Conservation (phyloP, 805 yeast species). For the Kuraishia capsulata region DNA sequence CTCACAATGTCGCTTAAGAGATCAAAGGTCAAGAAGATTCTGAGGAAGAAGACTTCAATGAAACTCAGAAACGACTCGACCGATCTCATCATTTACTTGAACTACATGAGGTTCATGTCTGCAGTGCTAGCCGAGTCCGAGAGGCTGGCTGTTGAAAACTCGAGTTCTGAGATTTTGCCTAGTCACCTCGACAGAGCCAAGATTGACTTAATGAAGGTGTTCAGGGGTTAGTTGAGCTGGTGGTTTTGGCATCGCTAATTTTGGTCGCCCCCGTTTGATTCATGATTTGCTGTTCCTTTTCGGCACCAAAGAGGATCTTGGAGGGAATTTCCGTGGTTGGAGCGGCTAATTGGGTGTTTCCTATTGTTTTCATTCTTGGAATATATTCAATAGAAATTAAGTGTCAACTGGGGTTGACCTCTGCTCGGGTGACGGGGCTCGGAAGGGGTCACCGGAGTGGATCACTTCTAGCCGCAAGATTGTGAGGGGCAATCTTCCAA, state of each 20-base stretch:
- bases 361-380: too few relatives aligned
- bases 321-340: not conserved
- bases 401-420: too few relatives aligned
- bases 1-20: not conserved
- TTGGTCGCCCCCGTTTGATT: not conserved
- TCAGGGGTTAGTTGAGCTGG: slow-evolving; percentile 23
- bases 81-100: slow-evolving; percentile 32
- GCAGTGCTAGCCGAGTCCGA: slow-evolving; percentile 30
- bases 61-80: slow-evolving; percentile 26
- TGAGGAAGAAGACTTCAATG: not conserved
- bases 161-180: slow-evolving; percentile 31
- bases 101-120: slow-evolving; percentile 37
- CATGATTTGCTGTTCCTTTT: not conserved
- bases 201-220: slow-evolving; percentile 21
- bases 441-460: too few relatives aligned
- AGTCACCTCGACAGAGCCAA: slow-evolving; percentile 31
- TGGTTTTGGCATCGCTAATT: too few relatives aligned
- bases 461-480: too few relatives aligned
- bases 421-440: too few relatives aligned
- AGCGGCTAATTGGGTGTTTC: too few relatives aligned
- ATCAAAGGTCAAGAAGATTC: not conserved
- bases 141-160: slow-evolving; percentile 26
- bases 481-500: too few relatives aligned
- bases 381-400: too few relatives aligned
- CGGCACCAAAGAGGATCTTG: too few relatives aligned